A percentile compares a stretch with the other conserved stretches of the same genome.
phyloP scores from a whole-genome alignment of 83 land plant species.

The Picea abies region DNA sequence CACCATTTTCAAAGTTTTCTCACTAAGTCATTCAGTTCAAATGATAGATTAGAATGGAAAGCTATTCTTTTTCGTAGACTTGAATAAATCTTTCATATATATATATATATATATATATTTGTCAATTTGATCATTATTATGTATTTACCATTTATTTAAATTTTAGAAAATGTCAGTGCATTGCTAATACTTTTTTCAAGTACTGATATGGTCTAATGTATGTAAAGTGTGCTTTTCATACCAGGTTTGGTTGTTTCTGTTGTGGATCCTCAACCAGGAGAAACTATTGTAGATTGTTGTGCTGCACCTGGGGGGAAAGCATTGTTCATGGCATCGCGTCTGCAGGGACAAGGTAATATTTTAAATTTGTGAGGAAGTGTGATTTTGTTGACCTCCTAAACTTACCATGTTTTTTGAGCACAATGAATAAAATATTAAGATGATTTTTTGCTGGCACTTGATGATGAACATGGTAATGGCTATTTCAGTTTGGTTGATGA shows the following conservation, averaged over 20 bases:
- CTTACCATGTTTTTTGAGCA: background rate
- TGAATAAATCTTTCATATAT: background rate
- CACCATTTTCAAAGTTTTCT: background rate
- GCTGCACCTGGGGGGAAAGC: slow-evolving; percentile 99
- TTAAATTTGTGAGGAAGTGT: background rate
- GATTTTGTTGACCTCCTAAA: background rate
- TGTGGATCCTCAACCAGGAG: slow-evolving; percentile 87
- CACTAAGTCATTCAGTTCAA: background rate
- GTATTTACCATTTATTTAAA: background rate
- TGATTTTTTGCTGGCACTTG: background rate
- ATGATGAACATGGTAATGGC: background rate
- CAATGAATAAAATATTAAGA: background rate
- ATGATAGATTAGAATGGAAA: background rate
- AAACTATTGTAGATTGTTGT: slow-evolving; percentile 83
- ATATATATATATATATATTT: background rate
- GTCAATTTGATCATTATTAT: background rate
- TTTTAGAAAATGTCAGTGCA: background rate
- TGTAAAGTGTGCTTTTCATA: slow-evolving; percentile 13
- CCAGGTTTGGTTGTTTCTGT: slow-evolving; percentile 85
- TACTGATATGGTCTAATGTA: background rate
- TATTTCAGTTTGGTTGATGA: background rate
- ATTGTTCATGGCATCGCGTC: slow-evolving; percentile 75
- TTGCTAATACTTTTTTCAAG: background rate
- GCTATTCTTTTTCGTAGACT: background rate
- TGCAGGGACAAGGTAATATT: slow-evolving; percentile 69